Evolutionary conservation across 805 yeast species (phyloP), one percentile per base, ranked within the genome.

Genomic region (Spathaspora gorwiae): DNA sequence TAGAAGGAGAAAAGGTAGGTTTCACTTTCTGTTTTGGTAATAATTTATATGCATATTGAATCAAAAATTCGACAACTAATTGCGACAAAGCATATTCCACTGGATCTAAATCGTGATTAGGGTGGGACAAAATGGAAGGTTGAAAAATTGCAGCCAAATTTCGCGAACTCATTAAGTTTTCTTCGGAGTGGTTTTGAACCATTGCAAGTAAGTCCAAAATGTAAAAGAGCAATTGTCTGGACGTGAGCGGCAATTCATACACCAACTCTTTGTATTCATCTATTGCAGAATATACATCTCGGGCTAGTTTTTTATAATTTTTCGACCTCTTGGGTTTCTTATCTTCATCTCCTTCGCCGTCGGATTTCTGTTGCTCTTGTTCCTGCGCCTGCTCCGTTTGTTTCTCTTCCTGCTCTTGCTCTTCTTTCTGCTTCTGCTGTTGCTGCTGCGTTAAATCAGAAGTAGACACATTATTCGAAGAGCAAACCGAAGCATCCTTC

Each of bases 121-220:
- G 96, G 62, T 92, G 98, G 8, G 95, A 86, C 43, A 94, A 71
- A 13, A 94, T 81, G n/a, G 96, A 87, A 3, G 99, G 98, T 67
- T 94, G 99, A 69, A 94, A 94, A 46, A 94, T 87, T 1, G 98
- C 96, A 1, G 98, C 96, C 51, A 94, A 70, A 61, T 94, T 94
- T 55, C 89, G 79, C 1, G 96, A 87, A 1, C 97, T 82, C 99
- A 94, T 94, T 51, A 88, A 71, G 61, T 90, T 94, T 48, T 79
- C 79, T 41, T 78, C 79, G 12, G 95, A 76, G 56, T 86, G 83
- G 47, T 84, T 80, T 37, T 90, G 85, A 56, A 94, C 95, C 68
- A 90, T 78, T 11, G 95, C 84, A 47, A 94, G 72, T 52, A 94
- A 70, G 63, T 94, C 99, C 50, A 94, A 67, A 19, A 94, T 78